Percentiles rank a stretch among this genome's conserved stretches.
Conservation (phyloP, 257 asterid species). For the Scutellaria baicalensis region DNA sequence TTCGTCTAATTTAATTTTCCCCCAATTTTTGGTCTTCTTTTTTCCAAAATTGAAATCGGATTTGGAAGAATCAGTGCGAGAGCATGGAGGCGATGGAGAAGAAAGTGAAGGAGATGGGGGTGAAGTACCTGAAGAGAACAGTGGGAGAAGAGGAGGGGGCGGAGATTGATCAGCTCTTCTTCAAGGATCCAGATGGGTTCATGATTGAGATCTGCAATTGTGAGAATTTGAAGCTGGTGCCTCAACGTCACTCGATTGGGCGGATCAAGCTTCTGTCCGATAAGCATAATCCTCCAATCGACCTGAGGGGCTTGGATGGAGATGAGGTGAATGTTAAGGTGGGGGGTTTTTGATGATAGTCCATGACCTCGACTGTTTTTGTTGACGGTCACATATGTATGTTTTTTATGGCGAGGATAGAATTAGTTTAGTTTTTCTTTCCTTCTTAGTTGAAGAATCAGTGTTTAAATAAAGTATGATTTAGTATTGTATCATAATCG, state of each 20-base stretch:
- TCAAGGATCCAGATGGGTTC: constrained; percentile 72
- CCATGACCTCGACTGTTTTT: too few species aligned
- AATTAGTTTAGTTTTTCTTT: too few species aligned
- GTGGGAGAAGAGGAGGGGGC: constrained; percentile 45
- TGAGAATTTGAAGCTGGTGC: constrained; percentile 54
- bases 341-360: too few species aligned
- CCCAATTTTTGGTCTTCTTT: neutral
- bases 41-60: neutral
- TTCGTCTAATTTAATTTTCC: neutral
- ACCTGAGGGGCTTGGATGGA: neutral
- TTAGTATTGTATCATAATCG: too few species aligned
- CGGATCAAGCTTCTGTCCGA: constrained; percentile 48
- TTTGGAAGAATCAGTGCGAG: constrained; percentile 33
- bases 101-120: constrained; percentile 28
- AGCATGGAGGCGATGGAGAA: constrained; percentile 56
- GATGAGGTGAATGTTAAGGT: neutral
- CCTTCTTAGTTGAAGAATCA: too few species aligned
- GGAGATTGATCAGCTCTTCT: constrained; percentile 56
- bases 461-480: too few species aligned
- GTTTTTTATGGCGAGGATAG: too few species aligned
- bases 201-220: constrained; percentile 86
- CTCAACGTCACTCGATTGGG: constrained; percentile 31
- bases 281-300: constrained; percentile 50
- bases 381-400: too few species aligned
- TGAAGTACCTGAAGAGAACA: constrained; percentile 48